Conservation (phyloP, 2,329 filamentous ascomycete genomes). For the Ampelomyces quisqualis region DNA sequence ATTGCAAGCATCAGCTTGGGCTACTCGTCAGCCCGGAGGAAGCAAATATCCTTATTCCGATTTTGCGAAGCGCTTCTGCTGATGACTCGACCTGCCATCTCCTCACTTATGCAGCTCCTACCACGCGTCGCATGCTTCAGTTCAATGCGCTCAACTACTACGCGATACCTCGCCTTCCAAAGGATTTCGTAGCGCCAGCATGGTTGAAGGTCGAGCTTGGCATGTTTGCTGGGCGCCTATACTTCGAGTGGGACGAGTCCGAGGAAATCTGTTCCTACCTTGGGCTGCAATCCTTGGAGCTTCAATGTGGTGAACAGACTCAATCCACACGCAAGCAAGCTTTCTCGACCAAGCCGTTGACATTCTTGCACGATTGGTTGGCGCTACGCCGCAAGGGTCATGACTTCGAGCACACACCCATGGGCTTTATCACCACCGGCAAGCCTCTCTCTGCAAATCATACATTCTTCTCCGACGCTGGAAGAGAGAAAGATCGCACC, state of each 20-base stretch:
- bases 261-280: constrained; percentile 15
- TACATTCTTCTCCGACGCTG: constrained; percentile 51
- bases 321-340: constrained; percentile 5
- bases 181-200: constrained; percentile 45
- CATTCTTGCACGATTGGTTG: constrained; percentile 58
- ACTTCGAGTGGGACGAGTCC: constrained; percentile 56
- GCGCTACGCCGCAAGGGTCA: constrained; percentile 56
- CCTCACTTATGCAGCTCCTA: constrained; percentile 60
- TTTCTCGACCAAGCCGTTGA: constrained; percentile 31
- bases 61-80: constrained; percentile 36
- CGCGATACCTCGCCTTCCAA: constrained; percentile 52
- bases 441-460: constrained; percentile 52
- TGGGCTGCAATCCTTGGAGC: constrained; percentile 1
- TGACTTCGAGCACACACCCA: constrained; percentile 60
- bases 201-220: constrained; percentile 63
- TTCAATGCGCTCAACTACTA: constrained; percentile 60
- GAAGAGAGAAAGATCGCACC: background rate
- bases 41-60: constrained; percentile 56
- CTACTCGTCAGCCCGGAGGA: constrained; percentile 65
- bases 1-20: constrained; percentile 48
- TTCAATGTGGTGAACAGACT: background rate
- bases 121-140: constrained; percentile 60
- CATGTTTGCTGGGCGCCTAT: constrained; percentile 61
- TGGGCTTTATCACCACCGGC: constrained; percentile 59
- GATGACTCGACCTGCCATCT: constrained; percentile 42